Evolutionary conservation across 2,329 filamentous ascomycete genomes (phyloP), one percentile per base, ranked within the genome.

Genomic region (Proliferodiscus dingleyae): DNA sequence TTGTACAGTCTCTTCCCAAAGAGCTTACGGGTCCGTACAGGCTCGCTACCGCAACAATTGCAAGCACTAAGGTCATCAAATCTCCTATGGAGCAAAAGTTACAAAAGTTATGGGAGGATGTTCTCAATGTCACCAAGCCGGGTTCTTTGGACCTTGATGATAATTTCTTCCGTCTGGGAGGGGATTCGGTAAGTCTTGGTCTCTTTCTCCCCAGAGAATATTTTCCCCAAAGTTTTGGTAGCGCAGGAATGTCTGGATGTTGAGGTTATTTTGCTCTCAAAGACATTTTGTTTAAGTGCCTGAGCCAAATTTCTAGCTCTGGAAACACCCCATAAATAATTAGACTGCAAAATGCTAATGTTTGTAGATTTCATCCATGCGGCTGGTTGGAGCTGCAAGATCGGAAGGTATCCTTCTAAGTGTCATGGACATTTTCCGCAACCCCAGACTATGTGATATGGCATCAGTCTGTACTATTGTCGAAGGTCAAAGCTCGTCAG

Each of bases 151-250:
- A 43, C 34, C 28, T 55, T 0, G 60, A 58, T 4, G 66, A 68
- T 47, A 68, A 62, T 43, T 73, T 74, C 58, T 71, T 73, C 33
- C 60, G 64, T 16, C 57, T 73, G 3, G 71, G 71, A 10, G 71
- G 71, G 15, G 70, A 73, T 41, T 72, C 70, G 0, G 9, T 34
- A 11, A 10, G 15, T 34, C 9, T 16, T 21, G n/a, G n/a, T n/a
- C n/a, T n/a, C n/a, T n/a, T n/a, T n/a, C n/a, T n/a, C n/a, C n/a
- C n/a, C n/a, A n/a, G n/a, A n/a, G n/a, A n/a, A n/a, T n/a, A n/a
- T n/a, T n/a, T n/a, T n/a, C n/a, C n/a, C n/a, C n/a, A n/a, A n/a
- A n/a, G n/a, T n/a, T n/a, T n/a, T n/a, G n/a, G n/a, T n/a, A n/a
- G n/a, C n/a, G n/a, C n/a, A n/a, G n/a, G n/a, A n/a, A n/a, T n/a